Base-by-base conservation (phyloP, 1,284 basidiomycete genomes). In the Termitomyces sp. region DNA sequence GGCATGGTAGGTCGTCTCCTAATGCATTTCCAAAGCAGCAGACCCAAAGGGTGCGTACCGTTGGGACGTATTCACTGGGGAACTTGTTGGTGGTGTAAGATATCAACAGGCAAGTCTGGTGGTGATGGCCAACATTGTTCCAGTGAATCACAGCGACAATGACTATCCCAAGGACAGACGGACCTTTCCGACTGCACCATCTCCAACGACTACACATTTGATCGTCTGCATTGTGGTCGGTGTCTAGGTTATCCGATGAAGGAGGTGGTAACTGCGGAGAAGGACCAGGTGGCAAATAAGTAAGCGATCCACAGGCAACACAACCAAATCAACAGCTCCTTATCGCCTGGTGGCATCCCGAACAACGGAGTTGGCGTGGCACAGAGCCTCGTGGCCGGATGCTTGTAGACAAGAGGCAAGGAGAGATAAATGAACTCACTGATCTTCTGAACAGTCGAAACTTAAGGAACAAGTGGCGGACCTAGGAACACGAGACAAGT, bases 71-170 rank as follows among this genome's bases (percentile, higher is more conserved):
- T 84, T 99, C 97, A 73, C 90, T 94, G 45, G 92, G 93, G 74
- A 96, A 95, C 73, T 94, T 93, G 86, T 99, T 99, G 69, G 97
- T 99, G 47, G 96, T 99, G 80, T 99, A 98, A 58, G 96, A 98
- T 74, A 99, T 99, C 76, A 99, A 82, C 63, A 99, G 82, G 82
- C 96, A 99, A 50, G 96, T 99, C 93, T 49, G 7, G 36, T 28
- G 28, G 24, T 34, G 31, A 58, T 34, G 50, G 41, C 46, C 38
- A 55, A 48, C 28, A 30, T 49, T 49, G 26, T 58, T 46, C 31
- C 43, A 43, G 46, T 54, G 31, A 60, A 46, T 31, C 26, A 50
- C 17, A 43, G 9, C 28, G 61, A 45, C 54, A 47, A 48, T 46
- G 49, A 41, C 53, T 48, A 59, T 28, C 57, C 50, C 17, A 41